These are phyloP conservation scores for Candida dajiaensis DNA, from an alignment of 805 yeast genomes.

Conservation along the genomic window DNA sequence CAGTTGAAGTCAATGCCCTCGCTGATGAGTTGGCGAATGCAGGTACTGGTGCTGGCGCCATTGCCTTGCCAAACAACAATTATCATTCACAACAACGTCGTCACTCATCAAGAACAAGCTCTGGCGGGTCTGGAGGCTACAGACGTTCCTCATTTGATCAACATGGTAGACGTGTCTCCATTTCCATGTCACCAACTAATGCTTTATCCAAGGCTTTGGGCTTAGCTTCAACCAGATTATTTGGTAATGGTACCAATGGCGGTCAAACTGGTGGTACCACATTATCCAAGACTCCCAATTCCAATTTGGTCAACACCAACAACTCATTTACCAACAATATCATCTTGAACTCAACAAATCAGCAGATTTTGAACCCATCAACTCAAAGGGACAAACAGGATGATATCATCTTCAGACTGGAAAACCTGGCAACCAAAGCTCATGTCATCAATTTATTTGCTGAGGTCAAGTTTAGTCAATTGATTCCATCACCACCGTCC, in stretches of 20 bases:
- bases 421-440: slow-evolving; percentile 79
- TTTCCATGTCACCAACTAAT: slow-evolving; percentile 70
- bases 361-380: slow-evolving; percentile 4
- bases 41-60: slow-evolving; percentile 46
- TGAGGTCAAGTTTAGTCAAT: slow-evolving; percentile 81
- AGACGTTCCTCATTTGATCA: slow-evolving; percentile 51
- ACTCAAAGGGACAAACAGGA: slow-evolving; percentile 18
- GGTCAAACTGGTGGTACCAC: slow-evolving; percentile 20
- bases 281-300: slow-evolving; percentile 10
- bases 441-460: slow-evolving; percentile 87
- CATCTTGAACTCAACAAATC: slow-evolving; percentile 17
- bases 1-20: slow-evolving; percentile 90
- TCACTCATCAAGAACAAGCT: slow-evolving; percentile 39
- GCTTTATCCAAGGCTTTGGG: slow-evolving; percentile 86
- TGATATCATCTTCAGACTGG: slow-evolving; percentile 45
- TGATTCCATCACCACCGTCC: slow-evolving; percentile 59
- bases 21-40: slow-evolving; percentile 85
- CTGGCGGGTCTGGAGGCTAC: slow-evolving; percentile 36
- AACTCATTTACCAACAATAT: slow-evolving; percentile 20
- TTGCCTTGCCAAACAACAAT: slow-evolving; percentile 26
- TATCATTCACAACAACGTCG: slow-evolving; percentile 19
- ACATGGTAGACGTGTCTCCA: slow-evolving; percentile 55
- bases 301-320: slow-evolving; percentile 16
- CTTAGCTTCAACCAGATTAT: slow-evolving; percentile 80
- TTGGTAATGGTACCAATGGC: slow-evolving; percentile 42